Evolutionary conservation across 768 basidiomycete species (phyloP), one percentile per base, ranked within the genome.

Genomic region (Hygrophoropsis aurantiaca): DNA sequence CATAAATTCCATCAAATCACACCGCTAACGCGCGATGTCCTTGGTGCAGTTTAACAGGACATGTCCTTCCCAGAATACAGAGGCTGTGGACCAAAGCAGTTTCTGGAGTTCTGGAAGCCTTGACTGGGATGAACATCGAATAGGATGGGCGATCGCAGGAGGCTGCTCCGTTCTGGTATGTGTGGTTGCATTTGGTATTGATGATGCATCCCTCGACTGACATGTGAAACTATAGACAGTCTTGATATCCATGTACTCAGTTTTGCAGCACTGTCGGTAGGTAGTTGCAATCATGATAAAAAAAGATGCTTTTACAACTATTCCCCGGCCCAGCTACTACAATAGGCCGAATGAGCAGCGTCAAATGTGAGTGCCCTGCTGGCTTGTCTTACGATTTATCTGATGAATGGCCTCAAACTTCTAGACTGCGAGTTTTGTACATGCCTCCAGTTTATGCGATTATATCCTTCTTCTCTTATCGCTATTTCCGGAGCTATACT

Each of bases 381-480:
- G 19, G 37, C 26, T 32, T 40, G 25, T 2, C 23, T 16, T 33
- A 39, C 40, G 9, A 16, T 33, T 42, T 37, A 11, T 35, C 27
- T 41, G 27, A 46, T 33, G 20, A 40, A 33, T 16, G 26, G 7
- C 7, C n/a, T 33, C 32, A 13, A 25, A 41, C 21, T 11, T 33
- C 11, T 58, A 89, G 86, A 48, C 56, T 90, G n/a, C 82, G 90
- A 48, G 81, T 92, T 38, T 59, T 92, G 52, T 90, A 89, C 56
- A 88, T 93, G 89, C 90, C 90, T 2, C 79, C 82, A 1, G 74
- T 92, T 35, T 92, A 87, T 62, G 85, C 84, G 21, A 69, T 92
- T 52, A 80, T 94, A 40, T 90, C 89, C 1, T 94, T 94, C 71
- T 79, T 89, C 56, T 88, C 87, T 21, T 94, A 90, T 58, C 81